Conservation (phyloP, 345 rosid genomes). For the Clausena lansium region DNA sequence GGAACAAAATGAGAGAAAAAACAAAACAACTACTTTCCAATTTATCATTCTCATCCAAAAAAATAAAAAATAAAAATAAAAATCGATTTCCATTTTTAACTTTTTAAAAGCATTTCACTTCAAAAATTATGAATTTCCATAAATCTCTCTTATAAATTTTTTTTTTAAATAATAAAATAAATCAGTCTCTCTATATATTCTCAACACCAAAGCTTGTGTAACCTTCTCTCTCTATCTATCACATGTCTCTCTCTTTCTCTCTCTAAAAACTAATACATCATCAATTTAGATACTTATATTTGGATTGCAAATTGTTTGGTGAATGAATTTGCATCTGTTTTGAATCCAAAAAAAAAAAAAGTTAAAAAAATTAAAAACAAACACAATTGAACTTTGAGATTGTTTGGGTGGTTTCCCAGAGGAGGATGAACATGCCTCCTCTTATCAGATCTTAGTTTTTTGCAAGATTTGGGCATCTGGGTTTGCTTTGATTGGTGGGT, state of each 20-base stretch:
- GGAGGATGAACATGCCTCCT: slow-evolving; percentile 70
- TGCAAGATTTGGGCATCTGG: slow-evolving; percentile 69
- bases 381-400: slow-evolving; percentile 26
- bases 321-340: slow-evolving; percentile 44
- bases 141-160: not conserved
- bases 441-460: slow-evolving; percentile 73
- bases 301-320: slow-evolving; percentile 27
- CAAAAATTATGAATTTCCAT: not conserved
- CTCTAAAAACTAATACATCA: not conserved
- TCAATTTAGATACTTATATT: not conserved
- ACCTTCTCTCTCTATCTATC: slow-evolving; percentile 14
- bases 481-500: slow-evolving; percentile 70
- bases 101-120: not conserved
- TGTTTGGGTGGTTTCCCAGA: slow-evolving; percentile 31
- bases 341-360: slow-evolving; percentile 11
- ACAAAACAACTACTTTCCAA: not conserved
- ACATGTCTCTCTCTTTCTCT: slow-evolving; percentile 19
- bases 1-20: not conserved
- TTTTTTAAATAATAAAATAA: not conserved
- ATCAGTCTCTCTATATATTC: slow-evolving; percentile 38
- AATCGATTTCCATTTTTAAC: not conserved
- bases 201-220: slow-evolving; percentile 19
- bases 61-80: not conserved
- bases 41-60: not conserved
- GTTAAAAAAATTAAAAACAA: not conserved